Conservation (phyloP, 371 early-diverging fungal species). For the Capniomyces stellatus region DNA sequence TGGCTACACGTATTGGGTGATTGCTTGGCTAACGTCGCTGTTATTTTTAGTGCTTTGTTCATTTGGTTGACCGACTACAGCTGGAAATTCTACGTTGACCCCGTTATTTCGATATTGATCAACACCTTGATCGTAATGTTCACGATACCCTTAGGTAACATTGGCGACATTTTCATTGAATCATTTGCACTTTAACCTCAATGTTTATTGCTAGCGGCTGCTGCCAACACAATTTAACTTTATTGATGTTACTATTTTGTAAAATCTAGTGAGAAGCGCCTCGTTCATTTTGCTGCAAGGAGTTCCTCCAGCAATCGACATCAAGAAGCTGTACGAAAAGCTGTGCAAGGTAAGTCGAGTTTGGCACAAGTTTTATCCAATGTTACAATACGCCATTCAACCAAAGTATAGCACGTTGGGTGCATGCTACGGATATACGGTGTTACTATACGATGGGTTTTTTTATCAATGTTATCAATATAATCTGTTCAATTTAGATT, state of each 20-base stretch:
- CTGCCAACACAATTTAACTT: too few species aligned
- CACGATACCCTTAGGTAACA: conserved; percentile 31
- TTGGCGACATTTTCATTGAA: too few species aligned
- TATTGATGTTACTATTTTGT: neutral
- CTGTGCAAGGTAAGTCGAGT: conserved; percentile 6
- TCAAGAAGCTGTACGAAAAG: conserved; percentile 39
- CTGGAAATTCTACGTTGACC: conserved; percentile 67
- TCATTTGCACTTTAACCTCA: too few species aligned
- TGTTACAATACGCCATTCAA: too few species aligned
- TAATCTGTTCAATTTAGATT: conserved; percentile 9
- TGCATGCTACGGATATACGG: too few species aligned
- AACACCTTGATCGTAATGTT: conserved; percentile 39
- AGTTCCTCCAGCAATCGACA: conserved; percentile 44
- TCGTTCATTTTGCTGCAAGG: conserved; percentile 71
- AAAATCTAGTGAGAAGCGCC: conserved; percentile 39
- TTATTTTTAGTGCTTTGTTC: conserved; percentile 65
- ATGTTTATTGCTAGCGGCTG: too few species aligned
- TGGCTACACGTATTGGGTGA: conserved; percentile 92
- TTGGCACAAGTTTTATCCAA: too few species aligned
- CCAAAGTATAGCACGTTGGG: too few species aligned
- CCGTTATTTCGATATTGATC: conserved; percentile 45
- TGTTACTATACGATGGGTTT: too few species aligned
- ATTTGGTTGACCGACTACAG: conserved; percentile 46
- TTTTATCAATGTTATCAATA: too few species aligned
- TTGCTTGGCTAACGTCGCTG: conserved; percentile 80